Evolutionary conservation across 1,284 basidiomycete genomes (phyloP), one percentile per base, ranked within the genome.

Genomic region (Cystobasidium sp.): DNA sequence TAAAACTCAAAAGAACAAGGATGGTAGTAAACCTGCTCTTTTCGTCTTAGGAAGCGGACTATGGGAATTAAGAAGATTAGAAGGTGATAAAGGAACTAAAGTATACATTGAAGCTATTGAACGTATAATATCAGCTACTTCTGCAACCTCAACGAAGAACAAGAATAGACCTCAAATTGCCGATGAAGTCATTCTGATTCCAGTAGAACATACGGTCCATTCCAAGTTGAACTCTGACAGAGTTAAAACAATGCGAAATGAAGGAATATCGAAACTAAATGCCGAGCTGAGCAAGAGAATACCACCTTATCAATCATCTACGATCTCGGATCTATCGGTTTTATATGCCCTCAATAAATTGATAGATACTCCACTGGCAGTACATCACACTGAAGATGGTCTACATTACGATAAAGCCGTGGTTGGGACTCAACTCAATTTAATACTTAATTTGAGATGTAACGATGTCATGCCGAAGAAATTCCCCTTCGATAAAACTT

Each of bases 261-360:
- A 88, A 31, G 91, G 93, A 79, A 89, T 93, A 73, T 90, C 93
- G 79, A 91, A 90, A 39, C 93, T 94, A 91, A 94, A 94, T 81
- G 89, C 90, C 3, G 90, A 92, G 81, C 84, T 94, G 51, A 85
- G 85, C 68, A 86, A 92, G 39, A 76, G 49, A 62, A 75, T 47
- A 43, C 63, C 80, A 81, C 62, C 76, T 81, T 39, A 76, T 80
- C 74, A 68, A 79, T 69, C 78, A 80, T 56, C 82, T 83, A 6
- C 86, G 51, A 87, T 0, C 84, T 59, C 62, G 16, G 41, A 65
- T 16, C 59, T 91, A 47, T 85, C 87, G 24, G 83, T 93, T 31
- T 90, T 91, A 16, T 84, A 86, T 41, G 90, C 89, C 2, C 91
- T 94, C 83, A 94, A 94, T 81, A 81, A 86, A 51, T 88, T 94